These are phyloP conservation scores for Fusarium sp. DNA, from an alignment of 2,329 filamentous ascomycete genomes.

Conservation along the genomic window DNA sequence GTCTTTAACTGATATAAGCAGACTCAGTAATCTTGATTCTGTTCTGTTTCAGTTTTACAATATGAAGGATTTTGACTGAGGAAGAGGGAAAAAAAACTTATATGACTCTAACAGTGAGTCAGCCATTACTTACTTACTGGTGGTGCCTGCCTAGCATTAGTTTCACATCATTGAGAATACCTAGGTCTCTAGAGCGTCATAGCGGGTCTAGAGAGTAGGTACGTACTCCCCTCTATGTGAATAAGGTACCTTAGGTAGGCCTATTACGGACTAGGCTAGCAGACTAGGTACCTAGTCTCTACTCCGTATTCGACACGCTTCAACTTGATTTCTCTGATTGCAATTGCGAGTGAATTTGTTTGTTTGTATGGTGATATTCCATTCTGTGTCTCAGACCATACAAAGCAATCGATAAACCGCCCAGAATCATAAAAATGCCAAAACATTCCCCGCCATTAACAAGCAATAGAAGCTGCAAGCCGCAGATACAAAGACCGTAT, in stretches of 20 bases:
- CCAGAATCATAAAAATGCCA: neutral
- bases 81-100: neutral
- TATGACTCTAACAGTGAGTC: neutral
- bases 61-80: neutral
- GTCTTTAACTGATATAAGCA: neutral
- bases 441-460: neutral
- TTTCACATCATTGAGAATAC: neutral
- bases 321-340: neutral
- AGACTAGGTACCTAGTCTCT: neutral
- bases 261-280: too few species aligned
- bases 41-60: neutral
- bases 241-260: too few species aligned
- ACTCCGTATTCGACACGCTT: neutral
- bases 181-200: slow-evolving; percentile 20
- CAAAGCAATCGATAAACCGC: neutral
- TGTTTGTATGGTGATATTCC: neutral
- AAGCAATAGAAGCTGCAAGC: neutral
- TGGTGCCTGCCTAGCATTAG: neutral
- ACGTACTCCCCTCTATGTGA: neutral
- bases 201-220: slow-evolving; percentile 10
- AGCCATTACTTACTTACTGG: slow-evolving; percentile 1
- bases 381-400: neutral
- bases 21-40: neutral
- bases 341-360: neutral
- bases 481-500: neutral